Conservation (phyloP, 2,329 filamentous ascomycete genomes). For the Ophiostoma himal-ulmi region DNA sequence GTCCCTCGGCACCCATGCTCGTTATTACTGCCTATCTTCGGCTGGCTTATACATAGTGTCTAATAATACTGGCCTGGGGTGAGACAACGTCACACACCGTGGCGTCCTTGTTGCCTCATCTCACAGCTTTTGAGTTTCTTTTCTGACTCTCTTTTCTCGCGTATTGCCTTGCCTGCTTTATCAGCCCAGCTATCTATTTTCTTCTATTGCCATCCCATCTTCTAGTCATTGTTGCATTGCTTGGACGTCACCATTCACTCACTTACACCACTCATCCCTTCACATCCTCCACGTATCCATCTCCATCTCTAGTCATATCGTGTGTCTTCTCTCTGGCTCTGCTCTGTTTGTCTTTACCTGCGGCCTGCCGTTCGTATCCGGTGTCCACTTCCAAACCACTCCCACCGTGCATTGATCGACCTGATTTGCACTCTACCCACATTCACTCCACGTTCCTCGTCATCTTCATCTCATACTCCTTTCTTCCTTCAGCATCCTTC, state of each 20-base stretch:
- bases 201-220: neutral
- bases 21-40: neutral
- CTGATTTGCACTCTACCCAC: neutral
- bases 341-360: neutral
- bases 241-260: neutral
- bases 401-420: neutral
- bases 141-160: neutral
- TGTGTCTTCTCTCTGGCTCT: neutral
- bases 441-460: neutral
- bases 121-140: conserved; percentile 13
- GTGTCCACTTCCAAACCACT: neutral
- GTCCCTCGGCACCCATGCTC: neutral
- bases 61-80: conserved; percentile 1
- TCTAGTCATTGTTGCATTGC: conserved; percentile 4
- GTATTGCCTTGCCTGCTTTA: neutral
- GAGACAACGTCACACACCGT: conserved; percentile 21
- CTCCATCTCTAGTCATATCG: neutral
- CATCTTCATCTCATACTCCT: neutral
- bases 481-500: neutral
- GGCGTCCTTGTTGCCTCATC: conserved; percentile 14
- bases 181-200: neutral
- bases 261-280: neutral
- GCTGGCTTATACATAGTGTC: neutral
- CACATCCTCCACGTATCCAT: no score
- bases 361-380: neutral